phyloP scores from a whole-genome alignment of 2,329 filamentous ascomycete species.

The Paradendryphiella salina region DNA sequence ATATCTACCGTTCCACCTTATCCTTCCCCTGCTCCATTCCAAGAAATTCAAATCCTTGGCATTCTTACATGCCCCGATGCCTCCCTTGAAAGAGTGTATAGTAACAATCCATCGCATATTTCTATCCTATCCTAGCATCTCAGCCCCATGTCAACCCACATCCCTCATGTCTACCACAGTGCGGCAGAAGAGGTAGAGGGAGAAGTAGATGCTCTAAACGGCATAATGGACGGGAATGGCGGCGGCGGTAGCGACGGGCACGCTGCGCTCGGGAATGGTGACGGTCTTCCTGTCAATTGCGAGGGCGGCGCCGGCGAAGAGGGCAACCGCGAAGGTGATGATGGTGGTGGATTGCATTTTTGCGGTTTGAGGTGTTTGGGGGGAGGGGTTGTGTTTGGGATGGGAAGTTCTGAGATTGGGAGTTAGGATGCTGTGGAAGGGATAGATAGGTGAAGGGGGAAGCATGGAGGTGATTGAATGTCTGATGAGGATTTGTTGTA shows the following conservation, averaged over 20 bases:
- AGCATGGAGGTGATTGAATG: background rate
- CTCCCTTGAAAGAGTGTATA: too few species aligned
- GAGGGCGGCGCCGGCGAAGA: background rate
- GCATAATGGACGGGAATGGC: too few species aligned
- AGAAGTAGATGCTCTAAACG: background rate
- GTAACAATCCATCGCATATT: too few species aligned
- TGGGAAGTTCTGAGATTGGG: background rate
- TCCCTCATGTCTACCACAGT: too few species aligned
- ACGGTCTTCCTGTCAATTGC: background rate
- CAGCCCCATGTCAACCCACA: too few species aligned
- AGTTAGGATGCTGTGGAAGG: background rate
- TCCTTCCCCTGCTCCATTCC: too few species aligned
- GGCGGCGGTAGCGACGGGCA: background rate
- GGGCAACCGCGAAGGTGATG: background rate
- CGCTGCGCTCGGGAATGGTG: background rate
- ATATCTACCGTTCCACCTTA: too few species aligned
- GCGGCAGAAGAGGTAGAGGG: background rate
- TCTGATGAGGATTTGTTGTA: background rate
- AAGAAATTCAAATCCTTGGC: too few species aligned
- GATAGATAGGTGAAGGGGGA: background rate
- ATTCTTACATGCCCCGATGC: too few species aligned
- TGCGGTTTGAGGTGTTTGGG: background rate
- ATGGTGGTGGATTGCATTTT: slow-evolving; percentile 6
- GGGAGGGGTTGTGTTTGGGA: background rate
- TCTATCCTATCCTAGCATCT: too few species aligned